Evolutionary conservation across 345 rosid genomes (phyloP), one percentile per base, ranked within the genome.

Genomic region (Salix viminalis): DNA sequence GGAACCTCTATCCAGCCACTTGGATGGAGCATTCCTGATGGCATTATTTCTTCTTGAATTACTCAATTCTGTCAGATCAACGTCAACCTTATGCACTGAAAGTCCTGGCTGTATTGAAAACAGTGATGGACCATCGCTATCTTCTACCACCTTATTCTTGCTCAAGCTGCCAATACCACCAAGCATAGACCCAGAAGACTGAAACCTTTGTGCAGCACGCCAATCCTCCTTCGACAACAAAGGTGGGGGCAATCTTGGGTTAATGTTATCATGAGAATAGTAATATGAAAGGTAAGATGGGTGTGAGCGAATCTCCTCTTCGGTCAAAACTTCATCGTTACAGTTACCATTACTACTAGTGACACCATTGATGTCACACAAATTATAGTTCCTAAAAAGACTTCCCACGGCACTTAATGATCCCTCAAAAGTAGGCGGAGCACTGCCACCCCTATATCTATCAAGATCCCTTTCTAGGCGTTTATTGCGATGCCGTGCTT

Each of bases 341-440:
- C 75, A 42, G 46, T 11, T 76, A 64, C 32, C 50, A 13, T 37
- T 42, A 41, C 37, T 78, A 70, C 71, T 74, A 66, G 46, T 58
- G 60, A 67, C 1, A 37, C 77, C 79, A 65, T 70, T 77, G 76
- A 74, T 60, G 71, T 86, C 90, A 76, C 83, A 74, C 69, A 68
- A 77, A 73, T 78, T 86, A 48, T 86, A 77, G 76, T 88, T 85
- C 75, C 86, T 73, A 76, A 89, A 88, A 39, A 91, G 90, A 80
- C 91, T 80, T 64, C 88, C 96, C 69, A 91, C 88, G 7, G 96
- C 98, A 73, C 84, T 85, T 41, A 89, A 80, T 39, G 97, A 91
- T 78, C 98, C 99, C 82, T 96, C 94, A 41, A 92, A 96, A 1
- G 97, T 93, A 30, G 99, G 99, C 2, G 97, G 97, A 1, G 99